phyloP scores from a whole-genome alignment of 2,329 filamentous ascomycete species.

The Beauveria pseudobassiana region DNA sequence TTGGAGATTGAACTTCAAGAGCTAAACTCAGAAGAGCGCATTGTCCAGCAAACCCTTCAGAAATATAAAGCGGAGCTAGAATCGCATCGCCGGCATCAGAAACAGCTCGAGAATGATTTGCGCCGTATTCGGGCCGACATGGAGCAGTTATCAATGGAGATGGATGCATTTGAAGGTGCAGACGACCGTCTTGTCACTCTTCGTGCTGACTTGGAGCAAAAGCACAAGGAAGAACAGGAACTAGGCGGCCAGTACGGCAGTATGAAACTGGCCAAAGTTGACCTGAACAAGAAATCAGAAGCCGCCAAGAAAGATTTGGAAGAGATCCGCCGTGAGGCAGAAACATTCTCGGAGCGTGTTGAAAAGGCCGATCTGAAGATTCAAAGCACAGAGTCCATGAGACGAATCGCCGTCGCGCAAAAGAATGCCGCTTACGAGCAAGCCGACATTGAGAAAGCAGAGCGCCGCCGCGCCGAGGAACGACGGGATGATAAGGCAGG shows the following conservation, averaged over 20 bases:
- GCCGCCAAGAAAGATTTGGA: slow-evolving; percentile 30
- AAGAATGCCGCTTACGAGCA: slow-evolving; percentile 54
- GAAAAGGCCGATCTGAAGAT: slow-evolving; percentile 49
- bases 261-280: slow-evolving; percentile 39
- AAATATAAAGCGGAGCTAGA: slow-evolving; percentile 38
- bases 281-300: slow-evolving; percentile 37
- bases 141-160: slow-evolving; percentile 41
- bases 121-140: slow-evolving; percentile 56
- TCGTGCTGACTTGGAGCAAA: slow-evolving; percentile 47
- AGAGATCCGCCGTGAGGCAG: slow-evolving; percentile 26
- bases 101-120: slow-evolving; percentile 41
- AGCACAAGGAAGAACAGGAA: slow-evolving; percentile 40
- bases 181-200: slow-evolving; percentile 59
- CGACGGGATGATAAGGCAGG: slow-evolving; percentile 40
- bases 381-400: slow-evolving; percentile 38
- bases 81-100: slow-evolving; percentile 32
- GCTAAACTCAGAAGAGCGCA: slow-evolving; percentile 40
- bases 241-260: slow-evolving; percentile 49
- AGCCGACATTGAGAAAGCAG: slow-evolving; percentile 40
- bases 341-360: slow-evolving; percentile 38
- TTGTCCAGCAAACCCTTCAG: slow-evolving; percentile 40
- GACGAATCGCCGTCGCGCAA: slow-evolving; percentile 45
- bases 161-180: slow-evolving; percentile 60
- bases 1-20: slow-evolving; percentile 47
- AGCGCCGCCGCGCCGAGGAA: slow-evolving; percentile 36